Evolutionary conservation across 148 eudicot genomes (phyloP).

Genomic region (Cornus suecica): DNA sequence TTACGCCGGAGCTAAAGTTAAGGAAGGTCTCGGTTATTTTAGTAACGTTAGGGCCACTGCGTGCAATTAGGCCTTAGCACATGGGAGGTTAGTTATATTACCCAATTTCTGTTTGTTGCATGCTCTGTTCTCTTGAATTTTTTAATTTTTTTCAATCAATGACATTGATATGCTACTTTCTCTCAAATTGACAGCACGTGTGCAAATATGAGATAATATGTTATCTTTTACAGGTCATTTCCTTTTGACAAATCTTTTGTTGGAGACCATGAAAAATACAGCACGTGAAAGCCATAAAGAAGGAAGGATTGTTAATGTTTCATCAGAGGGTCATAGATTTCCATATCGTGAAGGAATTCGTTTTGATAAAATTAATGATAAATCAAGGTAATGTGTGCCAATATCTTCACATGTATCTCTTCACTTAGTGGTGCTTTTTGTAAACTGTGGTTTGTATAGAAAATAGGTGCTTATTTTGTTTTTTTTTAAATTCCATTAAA

Average conservation of each 20-base stretch:
- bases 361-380: conserved; percentile 73
- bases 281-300: conserved; percentile 54
- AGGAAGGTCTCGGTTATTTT: background rate
- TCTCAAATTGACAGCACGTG: background rate
- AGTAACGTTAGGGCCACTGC: too few species aligned
- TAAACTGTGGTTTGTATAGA: background rate
- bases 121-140: background rate
- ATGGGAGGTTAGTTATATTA: too few species aligned
- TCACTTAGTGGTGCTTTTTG: background rate
- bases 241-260: conserved; percentile 72
- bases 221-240: conserved; percentile 56
- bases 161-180: background rate
- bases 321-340: conserved; percentile 62
- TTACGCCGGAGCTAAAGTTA: too few species aligned
- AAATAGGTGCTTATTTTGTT: background rate
- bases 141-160: background rate
- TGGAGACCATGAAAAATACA: conserved; percentile 77
- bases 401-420: background rate
- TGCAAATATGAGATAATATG: background rate
- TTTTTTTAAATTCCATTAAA: background rate
- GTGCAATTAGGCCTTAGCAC: too few species aligned
- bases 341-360: conserved; percentile 64
- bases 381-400: conserved; percentile 38
- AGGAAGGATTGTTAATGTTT: conserved; percentile 79
- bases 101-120: background rate